Evolutionary conservation across 1,284 basidiomycete genomes (phyloP).

Genomic region (Spongiforma sp.): DNA sequence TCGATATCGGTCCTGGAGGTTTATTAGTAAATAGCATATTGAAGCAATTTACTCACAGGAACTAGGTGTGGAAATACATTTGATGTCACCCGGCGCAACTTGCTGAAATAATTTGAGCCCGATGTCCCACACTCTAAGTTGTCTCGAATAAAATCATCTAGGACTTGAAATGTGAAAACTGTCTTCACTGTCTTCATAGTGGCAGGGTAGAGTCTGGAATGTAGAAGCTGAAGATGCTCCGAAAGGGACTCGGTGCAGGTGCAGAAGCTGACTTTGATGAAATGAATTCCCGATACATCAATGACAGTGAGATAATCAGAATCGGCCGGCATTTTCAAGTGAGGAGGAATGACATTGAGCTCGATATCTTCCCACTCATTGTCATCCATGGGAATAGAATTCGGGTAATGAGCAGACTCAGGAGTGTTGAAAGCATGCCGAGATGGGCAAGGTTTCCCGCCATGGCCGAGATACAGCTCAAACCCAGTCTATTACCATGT

Average conservation of each 20-base stretch:
- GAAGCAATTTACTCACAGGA: neutral
- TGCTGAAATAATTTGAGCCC: neutral
- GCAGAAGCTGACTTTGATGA: neutral
- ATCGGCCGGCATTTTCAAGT: neutral
- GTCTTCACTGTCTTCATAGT: neutral
- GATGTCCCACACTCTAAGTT: neutral
- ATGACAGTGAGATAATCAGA: neutral
- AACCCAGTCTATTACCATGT: neutral
- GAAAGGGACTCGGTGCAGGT: neutral
- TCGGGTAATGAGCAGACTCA: neutral
- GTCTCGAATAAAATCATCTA: neutral
- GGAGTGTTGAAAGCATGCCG: too few relatives aligned
- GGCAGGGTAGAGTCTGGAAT: neutral
- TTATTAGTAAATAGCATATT: too few relatives aligned
- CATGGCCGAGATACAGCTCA: neutral
- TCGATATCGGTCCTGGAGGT: neutral
- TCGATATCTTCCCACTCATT: neutral
- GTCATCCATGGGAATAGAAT: neutral
- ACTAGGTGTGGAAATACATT: neutral
- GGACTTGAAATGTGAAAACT: neutral
- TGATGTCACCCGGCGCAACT: neutral
- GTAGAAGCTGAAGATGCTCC: neutral
- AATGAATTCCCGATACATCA: neutral
- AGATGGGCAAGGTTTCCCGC: neutral
- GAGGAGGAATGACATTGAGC: neutral